Conservation (phyloP, 345 rosid genomes). For the Lepidium aucheri region DNA sequence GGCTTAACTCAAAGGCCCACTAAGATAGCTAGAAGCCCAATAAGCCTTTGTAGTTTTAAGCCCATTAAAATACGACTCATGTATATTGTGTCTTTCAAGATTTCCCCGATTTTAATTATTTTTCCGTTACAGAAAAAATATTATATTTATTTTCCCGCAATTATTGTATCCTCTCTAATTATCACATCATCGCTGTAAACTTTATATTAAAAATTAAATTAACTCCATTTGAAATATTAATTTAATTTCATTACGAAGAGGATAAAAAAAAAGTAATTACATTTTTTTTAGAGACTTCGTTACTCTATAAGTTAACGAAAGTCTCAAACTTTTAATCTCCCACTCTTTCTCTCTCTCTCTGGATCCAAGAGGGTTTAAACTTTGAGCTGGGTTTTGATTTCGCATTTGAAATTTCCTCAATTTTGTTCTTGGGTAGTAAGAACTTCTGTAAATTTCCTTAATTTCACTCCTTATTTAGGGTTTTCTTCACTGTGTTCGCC, state of each 20-base stretch:
- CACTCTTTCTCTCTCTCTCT: background rate
- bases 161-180: background rate
- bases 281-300: no score
- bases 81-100: background rate
- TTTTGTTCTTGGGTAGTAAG: background rate
- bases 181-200: conserved; percentile 14
- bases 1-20: background rate
- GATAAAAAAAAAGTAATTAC: background rate
- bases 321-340: conserved; percentile 4
- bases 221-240: background rate
- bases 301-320: conserved; percentile 11
- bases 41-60: background rate
- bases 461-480: conserved; percentile 7
- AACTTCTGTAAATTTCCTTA: background rate
- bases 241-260: background rate
- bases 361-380: conserved; percentile 8
- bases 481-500: conserved; percentile 6
- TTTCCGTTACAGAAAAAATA: background rate
- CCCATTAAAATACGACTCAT: no score
- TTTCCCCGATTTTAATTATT: background rate
- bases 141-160: background rate
- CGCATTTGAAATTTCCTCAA: background rate
- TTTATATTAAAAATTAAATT: background rate
- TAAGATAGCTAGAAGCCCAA: background rate
- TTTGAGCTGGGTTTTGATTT: background rate